Evolutionary conservation across 2,329 filamentous ascomycete genomes (phyloP).

Genomic region (Ceratocystiopsis minuta): DNA sequence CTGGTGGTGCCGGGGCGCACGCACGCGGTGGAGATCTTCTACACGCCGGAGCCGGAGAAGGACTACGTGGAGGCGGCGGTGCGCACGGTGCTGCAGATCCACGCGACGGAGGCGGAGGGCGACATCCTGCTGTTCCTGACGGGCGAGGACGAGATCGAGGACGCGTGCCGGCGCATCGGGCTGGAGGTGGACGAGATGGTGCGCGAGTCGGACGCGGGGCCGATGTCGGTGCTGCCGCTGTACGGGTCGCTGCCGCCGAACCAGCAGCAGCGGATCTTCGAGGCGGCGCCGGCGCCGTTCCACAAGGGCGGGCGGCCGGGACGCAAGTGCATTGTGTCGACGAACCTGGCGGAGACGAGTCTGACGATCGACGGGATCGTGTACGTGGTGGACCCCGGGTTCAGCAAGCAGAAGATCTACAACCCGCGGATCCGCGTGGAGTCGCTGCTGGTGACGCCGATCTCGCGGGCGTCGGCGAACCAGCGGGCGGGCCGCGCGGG

Average conservation of each 20-base stretch:
- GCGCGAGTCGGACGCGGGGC: constrained; percentile 78
- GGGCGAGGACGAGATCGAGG: constrained; percentile 96
- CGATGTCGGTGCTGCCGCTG: constrained; percentile 76
- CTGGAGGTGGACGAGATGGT: constrained; percentile 85
- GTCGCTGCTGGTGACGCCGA: constrained; percentile 90
- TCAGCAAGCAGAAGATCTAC: constrained; percentile 99
- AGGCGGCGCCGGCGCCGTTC: constrained; percentile 59
- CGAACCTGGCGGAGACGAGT: constrained; percentile 95
- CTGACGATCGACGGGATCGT: constrained; percentile 98
- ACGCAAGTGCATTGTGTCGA: constrained; percentile 86
- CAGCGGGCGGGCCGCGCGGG: constrained; percentile 97
- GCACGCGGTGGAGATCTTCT: constrained; percentile 94
- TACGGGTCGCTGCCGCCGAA: constrained; percentile 85
- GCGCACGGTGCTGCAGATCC: constrained; percentile 88
- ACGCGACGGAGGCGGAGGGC: constrained; percentile 78
- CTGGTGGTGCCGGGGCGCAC: constrained; percentile 90
- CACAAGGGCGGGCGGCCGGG: constrained; percentile 66
- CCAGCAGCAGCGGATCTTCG: constrained; percentile 91
- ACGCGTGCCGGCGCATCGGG: constrained; percentile 78
- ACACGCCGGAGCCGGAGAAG: constrained; percentile 86
- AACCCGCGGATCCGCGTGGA: constrained; percentile 93
- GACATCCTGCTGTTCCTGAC: constrained; percentile 91
- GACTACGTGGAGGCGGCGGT: constrained; percentile 95
- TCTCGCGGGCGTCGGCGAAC: constrained; percentile 92
- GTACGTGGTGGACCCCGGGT: constrained; percentile 96